Percentiles rank a stretch among this genome's conserved stretches.
phyloP scores from a whole-genome alignment of 495 filamentous ascomycete genomes.

The Aspergillus steynii region DNA sequence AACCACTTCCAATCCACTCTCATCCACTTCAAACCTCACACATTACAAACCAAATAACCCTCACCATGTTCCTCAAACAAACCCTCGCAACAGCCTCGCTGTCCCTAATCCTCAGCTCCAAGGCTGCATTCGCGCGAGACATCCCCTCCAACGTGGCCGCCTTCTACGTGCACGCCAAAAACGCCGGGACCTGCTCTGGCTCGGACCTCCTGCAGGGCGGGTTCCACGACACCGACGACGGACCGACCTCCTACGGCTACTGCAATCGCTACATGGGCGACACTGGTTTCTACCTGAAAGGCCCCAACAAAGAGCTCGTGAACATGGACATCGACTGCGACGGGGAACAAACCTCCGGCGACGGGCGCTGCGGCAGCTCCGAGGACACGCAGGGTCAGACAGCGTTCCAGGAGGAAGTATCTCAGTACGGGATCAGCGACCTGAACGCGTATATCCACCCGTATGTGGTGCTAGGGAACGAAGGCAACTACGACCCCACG shows the following conservation, averaged over 20 bases:
- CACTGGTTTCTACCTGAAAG: background rate
- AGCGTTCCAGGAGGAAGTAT: constrained; percentile 51
- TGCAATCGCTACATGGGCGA: background rate
- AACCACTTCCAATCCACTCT: no score
- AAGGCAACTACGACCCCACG: constrained; percentile 19
- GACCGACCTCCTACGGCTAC: background rate
- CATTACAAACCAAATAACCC: background rate
- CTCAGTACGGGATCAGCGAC: constrained; percentile 49
- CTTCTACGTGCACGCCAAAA: background rate
- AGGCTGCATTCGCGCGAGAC: background rate
- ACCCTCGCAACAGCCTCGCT: background rate
- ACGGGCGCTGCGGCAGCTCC: constrained; percentile 49
- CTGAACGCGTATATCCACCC: constrained; percentile 62
- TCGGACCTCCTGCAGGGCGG: background rate
- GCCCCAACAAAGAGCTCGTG: background rate
- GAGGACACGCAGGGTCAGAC: constrained; percentile 54
- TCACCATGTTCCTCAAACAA: background rate
- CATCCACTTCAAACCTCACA: background rate
- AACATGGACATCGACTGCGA: constrained; percentile 71
- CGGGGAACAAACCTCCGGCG: constrained; percentile 48
- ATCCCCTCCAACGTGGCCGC: background rate
- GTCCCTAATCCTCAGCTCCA: background rate
- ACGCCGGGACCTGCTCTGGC: background rate
- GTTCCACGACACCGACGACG: background rate
- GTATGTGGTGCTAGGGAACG: constrained; percentile 68